A percentile compares a stretch with the other conserved stretches of the same genome.
Conservation (phyloP, 805 yeast genomes). For the Kodamaea nitidulidarum region DNA sequence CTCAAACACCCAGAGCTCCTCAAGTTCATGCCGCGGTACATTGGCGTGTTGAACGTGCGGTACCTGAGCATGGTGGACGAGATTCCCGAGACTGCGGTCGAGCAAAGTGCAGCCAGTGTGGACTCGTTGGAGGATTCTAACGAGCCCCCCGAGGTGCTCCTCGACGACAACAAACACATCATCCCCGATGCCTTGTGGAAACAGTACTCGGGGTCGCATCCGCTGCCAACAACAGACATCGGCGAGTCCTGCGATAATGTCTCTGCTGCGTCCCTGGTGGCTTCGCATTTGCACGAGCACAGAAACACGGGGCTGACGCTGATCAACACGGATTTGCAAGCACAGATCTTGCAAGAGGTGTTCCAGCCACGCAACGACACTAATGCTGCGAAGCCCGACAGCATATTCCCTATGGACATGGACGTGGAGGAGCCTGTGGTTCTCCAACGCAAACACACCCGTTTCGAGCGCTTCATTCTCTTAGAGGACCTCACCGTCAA, state of each 20-base stretch:
- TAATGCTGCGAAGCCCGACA: constrained; percentile 20
- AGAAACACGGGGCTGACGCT: constrained; percentile 30
- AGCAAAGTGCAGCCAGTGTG: constrained; percentile 9
- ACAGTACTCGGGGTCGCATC: constrained; percentile 45
- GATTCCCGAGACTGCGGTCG: constrained; percentile 7
- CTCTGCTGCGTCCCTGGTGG: constrained; percentile 5
- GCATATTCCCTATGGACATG: constrained; percentile 41
- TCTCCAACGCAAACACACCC: constrained; percentile 37
- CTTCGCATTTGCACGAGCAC: constrained; percentile 1
- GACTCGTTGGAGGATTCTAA: constrained; percentile 4
- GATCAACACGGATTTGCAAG: constrained; percentile 37
- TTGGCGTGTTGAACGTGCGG: constrained; percentile 90
- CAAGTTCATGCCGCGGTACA: constrained; percentile 86
- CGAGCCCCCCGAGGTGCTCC: constrained; percentile 72
- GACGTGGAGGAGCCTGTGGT: constrained; percentile 25
- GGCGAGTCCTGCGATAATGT: constrained; percentile 3
- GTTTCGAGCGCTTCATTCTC: constrained; percentile 76
- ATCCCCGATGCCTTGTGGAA: constrained; percentile 78
- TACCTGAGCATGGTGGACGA: constrained; percentile 50
- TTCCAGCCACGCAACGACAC: constrained; percentile 22
- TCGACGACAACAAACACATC: constrained; percentile 89
- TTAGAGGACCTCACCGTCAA: constrained; percentile 88
- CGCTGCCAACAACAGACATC: constrained; percentile 13
- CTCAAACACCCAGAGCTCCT: constrained; percentile 68
- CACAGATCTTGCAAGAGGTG: constrained; percentile 36